Conservation (phyloP, 202 grass and related monocot genomes). For the Panicum hallii region DNA sequence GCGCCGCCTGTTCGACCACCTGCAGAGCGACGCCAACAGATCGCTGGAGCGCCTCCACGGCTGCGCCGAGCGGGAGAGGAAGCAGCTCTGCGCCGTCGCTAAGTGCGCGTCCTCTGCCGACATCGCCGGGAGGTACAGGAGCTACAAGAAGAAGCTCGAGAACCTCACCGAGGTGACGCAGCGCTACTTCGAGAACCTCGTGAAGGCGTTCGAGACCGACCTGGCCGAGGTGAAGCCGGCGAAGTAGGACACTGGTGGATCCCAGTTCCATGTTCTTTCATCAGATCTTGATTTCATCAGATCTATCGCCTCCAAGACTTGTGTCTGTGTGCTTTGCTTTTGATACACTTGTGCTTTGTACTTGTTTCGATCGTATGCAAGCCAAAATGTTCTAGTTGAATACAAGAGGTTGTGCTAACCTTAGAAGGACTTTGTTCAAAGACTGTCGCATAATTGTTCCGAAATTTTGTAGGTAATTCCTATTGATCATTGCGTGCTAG, state of each 20-base stretch:
- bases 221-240: not conserved
- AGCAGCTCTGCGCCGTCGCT: not conserved
- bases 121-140: not conserved
- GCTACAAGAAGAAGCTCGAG: not conserved
- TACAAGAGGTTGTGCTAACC: too few species aligned
- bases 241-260: not conserved
- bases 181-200: not conserved
- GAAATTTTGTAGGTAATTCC: too few species aligned
- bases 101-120: too few species aligned
- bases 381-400: too few species aligned
- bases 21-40: not conserved
- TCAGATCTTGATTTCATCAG: not conserved
- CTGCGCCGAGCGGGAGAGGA: constrained; percentile 4
- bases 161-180: not conserved
- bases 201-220: not conserved
- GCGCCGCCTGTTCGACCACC: not conserved
- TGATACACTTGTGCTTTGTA: too few species aligned
- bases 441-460: too few species aligned
- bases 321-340: too few species aligned
- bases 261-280: not conserved
- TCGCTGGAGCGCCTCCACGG: not conserved
- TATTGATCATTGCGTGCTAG: too few species aligned
- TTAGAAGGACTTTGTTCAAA: too few species aligned
- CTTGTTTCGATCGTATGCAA: too few species aligned
- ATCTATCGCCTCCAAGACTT: not conserved